Evolutionary conservation across 306 rosid species (phyloP).

Genomic region (Rubus parviflorus): DNA sequence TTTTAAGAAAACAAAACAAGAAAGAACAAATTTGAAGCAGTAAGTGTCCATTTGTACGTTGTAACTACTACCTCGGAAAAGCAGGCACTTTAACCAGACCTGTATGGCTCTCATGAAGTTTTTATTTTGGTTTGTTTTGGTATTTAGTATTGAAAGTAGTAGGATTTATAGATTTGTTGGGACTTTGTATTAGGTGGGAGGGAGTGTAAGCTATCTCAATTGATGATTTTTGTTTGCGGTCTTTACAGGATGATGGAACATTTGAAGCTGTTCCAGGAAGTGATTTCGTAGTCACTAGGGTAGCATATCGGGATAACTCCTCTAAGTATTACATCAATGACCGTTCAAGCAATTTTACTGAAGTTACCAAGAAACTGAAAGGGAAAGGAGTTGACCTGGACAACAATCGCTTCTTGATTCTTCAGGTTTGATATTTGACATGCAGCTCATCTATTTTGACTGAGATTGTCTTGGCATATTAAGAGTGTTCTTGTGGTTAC

Average conservation of each 20-base stretch:
- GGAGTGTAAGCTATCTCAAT: not conserved
- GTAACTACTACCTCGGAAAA: too few species aligned
- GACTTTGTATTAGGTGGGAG: not conserved
- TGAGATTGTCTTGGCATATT: conserved; percentile 4
- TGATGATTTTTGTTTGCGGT: conserved; percentile 1
- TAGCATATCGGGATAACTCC: conserved; percentile 85
- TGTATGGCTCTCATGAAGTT: too few species aligned
- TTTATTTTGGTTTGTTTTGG: not conserved
- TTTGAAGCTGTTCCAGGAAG: conserved; percentile 78
- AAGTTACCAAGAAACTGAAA: conserved; percentile 88
- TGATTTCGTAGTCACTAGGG: conserved; percentile 77
- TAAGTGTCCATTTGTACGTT: too few species aligned
- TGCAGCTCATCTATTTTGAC: not conserved
- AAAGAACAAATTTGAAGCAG: too few species aligned
- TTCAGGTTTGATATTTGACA: conserved; percentile 58
- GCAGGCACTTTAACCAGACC: too few species aligned
- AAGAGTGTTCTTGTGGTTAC: conserved; percentile 31
- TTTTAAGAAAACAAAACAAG: too few species aligned
- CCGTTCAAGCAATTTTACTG: conserved; percentile 77
- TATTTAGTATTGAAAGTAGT: not conserved
- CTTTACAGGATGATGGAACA: conserved; percentile 66
- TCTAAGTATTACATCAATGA: conserved; percentile 84
- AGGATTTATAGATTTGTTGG: not conserved
- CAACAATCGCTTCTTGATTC: conserved; percentile 88
- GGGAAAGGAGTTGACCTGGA: conserved; percentile 97